Evolutionary conservation across 2,329 filamentous ascomycete genomes (phyloP).

Genomic region (Xylariomycetidae sp.): DNA sequence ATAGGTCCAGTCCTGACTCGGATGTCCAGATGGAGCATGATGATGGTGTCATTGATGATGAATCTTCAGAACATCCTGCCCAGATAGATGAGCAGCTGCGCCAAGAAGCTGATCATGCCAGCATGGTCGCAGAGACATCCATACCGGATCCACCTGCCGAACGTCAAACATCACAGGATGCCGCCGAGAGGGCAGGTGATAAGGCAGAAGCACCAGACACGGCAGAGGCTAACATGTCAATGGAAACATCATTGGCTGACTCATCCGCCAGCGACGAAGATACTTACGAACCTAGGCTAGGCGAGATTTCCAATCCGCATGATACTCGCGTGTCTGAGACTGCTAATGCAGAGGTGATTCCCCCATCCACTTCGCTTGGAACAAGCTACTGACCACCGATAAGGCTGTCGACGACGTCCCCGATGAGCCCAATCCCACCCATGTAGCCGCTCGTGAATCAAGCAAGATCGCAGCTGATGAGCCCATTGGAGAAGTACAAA

Average conservation of each 20-base stretch:
- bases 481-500: constrained; percentile 26
- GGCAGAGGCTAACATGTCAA: constrained; percentile 12
- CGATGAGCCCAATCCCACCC: constrained; percentile 16
- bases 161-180: too few species aligned
- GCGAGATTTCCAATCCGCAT: constrained; percentile 14
- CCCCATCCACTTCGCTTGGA: constrained; percentile 2
- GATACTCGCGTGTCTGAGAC: constrained; percentile 7
- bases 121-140: too few species aligned
- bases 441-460: constrained; percentile 7
- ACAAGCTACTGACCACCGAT: constrained; percentile 8
- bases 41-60: neutral
- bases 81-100: neutral
- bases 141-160: too few species aligned
- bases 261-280: constrained; percentile 15
- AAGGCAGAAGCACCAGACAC: neutral
- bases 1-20: too few species aligned
- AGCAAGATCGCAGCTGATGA: constrained; percentile 8
- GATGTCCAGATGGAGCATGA: neutral
- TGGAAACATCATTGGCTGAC: constrained; percentile 13
- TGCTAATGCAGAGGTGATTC: constrained; percentile 12
- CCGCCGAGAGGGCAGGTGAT: too few species aligned
- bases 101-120: neutral
- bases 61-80: neutral
- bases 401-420: constrained; percentile 16
- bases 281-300: constrained; percentile 14